Evolutionary conservation across 2,329 filamentous ascomycete genomes (phyloP), one percentile per base, ranked within the genome.

Genomic region (Coniella vitis): DNA sequence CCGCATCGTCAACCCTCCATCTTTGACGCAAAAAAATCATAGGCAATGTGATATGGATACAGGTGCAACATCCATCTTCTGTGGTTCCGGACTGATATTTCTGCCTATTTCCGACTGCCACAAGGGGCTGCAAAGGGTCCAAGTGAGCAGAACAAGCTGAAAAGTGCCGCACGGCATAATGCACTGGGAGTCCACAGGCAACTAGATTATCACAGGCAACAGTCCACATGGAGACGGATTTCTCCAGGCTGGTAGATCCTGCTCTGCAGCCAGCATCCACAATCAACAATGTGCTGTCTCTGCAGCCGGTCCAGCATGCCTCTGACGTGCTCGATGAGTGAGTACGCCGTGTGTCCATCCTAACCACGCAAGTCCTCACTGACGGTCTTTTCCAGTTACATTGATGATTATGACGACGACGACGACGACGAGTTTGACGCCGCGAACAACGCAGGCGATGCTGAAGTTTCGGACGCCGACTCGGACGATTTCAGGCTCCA

Each of bases 401-500:
- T 53, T 22, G 20, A 39, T 21, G 20, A 39, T 5, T 29, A 29
- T 10, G 25, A 5, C 10, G 25, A 29, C 31, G 46, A 52, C 32
- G 51, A 57, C 38, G 53, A 57, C 7, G 56, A 58, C 3, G 58
- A 61, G 19, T 51, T 58, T 12, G 55, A 52, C 10, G 40, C 21
- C 29, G 17, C 35, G 25, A 36, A 45, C 21, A 55, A 49, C 49
- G 58, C 48, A 8, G 46, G 43, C 10, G 55, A 54, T 16, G 45
- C 40, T 10, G 42, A 64, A 47, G 55, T 61, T n/a, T 67, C 63
- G 7, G 65, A 69, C 43, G 64, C 61, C 16, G 68, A 71, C 54
- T 70, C 69, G 8, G 70, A 72, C 51, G 66, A 67, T 40, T 62
- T 63, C 10, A 65, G 69, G 43, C 64, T 70, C 14, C 61, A 64